phyloP scores from a whole-genome alignment of 208 protist species.

The Leptomonas pyrrhocoris region DNA sequence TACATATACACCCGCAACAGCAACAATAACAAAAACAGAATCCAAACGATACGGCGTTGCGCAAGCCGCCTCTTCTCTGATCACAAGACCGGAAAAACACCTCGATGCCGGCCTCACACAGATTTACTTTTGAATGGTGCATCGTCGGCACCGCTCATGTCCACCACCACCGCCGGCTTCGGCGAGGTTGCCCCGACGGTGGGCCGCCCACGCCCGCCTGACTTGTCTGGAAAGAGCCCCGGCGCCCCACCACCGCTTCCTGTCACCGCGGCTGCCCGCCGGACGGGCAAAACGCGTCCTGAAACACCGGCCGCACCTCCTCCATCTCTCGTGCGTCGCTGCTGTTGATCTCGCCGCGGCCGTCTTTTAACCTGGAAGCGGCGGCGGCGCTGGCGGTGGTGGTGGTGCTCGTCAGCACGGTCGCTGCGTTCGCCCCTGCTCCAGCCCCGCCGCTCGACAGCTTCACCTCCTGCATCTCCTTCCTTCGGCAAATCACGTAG shows the following conservation, averaged over 20 bases:
- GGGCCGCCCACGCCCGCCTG: not conserved
- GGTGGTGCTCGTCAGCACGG: not conserved
- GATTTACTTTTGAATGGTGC: conserved; percentile 17
- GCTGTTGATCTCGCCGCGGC: not conserved
- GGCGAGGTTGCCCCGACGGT: not conserved
- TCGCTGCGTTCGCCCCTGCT: not conserved
- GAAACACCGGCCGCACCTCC: conserved; percentile 11
- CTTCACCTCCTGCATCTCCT: conserved; percentile 74
- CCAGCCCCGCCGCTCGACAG: conserved; percentile 19
- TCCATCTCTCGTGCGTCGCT: conserved; percentile 22
- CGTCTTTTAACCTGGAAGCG: not conserved
- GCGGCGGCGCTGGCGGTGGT: not conserved
- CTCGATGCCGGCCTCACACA: not conserved
- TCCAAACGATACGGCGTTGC: no score
- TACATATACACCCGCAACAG: no score
- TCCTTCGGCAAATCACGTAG: conserved; percentile 51
- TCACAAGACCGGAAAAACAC: no score
- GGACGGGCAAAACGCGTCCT: not conserved
- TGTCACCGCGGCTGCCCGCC: not conserved
- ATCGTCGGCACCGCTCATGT: conserved; percentile 4
- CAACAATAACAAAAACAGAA: no score
- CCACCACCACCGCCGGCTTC: conserved; percentile 17
- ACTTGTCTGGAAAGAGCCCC: conserved; percentile 4
- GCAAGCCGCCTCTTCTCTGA: no score
- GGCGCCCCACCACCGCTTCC: not conserved